Percentiles rank a stretch among this genome's conserved stretches.
Evolutionary conservation across 1,284 basidiomycete species (phyloP).

Genomic region (Ceratobasidium sp.): DNA sequence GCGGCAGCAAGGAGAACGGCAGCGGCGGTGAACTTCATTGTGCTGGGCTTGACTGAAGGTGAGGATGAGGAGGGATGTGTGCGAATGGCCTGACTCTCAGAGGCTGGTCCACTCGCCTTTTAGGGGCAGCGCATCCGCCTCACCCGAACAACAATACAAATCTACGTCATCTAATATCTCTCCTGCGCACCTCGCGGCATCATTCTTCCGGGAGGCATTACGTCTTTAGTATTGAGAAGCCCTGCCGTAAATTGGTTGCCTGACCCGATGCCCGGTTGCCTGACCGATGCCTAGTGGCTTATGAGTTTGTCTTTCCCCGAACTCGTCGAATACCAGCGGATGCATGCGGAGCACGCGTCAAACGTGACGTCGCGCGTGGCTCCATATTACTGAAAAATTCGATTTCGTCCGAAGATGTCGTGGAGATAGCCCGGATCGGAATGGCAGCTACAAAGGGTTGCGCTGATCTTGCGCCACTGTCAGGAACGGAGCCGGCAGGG

Average conservation of each 20-base stretch:
- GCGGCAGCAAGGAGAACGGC: slow-evolving; percentile 27
- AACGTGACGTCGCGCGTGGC: slow-evolving; percentile 37
- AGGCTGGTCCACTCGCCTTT: slow-evolving; percentile 26
- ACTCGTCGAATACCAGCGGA: not conserved
- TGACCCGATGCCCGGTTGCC: not conserved
- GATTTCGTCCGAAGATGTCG: slow-evolving; percentile 6
- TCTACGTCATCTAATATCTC: slow-evolving; percentile 15
- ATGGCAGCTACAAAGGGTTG: not conserved
- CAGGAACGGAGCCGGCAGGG: slow-evolving; percentile 1
- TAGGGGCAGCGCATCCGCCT: slow-evolving; percentile 6
- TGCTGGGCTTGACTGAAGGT: not conserved
- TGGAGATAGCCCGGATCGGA: slow-evolving; percentile 21
- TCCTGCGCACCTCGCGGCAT: slow-evolving; percentile 34
- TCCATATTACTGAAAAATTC: slow-evolving; percentile 5
- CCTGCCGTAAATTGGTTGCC: not conserved
- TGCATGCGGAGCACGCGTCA: slow-evolving; percentile 15
- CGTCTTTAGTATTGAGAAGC: no score
- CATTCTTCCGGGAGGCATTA: not conserved
- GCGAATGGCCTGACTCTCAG: slow-evolving; percentile 23
- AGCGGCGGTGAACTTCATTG: slow-evolving; percentile 32
- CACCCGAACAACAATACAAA: slow-evolving; percentile 28
- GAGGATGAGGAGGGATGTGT: slow-evolving; percentile 18
- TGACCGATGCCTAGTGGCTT: no score
- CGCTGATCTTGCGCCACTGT: not conserved
- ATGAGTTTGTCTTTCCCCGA: not conserved